Percentiles rank a stretch among this genome's conserved stretches.
phyloP scores from a whole-genome alignment of 148 eudicot genomes.

The Camellia japonica region DNA sequence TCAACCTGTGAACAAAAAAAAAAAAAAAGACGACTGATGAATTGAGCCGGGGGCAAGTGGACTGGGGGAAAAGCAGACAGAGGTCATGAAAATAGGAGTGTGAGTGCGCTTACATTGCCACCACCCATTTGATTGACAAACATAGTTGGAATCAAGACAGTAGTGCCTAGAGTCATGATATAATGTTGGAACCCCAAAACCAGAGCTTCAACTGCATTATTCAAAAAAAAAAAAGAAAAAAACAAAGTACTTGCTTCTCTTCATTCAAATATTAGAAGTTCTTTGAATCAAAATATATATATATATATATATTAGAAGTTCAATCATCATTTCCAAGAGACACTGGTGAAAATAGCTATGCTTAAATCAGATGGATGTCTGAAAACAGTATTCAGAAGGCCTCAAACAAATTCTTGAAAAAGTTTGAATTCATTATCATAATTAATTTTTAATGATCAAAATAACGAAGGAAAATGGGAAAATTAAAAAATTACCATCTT shows the following conservation, averaged over 20 bases:
- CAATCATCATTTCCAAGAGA: no score
- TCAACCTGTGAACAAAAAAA: slow-evolving; percentile 40
- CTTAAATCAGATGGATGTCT: background rate
- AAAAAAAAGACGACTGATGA: background rate
- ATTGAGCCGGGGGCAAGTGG: background rate
- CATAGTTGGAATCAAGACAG: slow-evolving; percentile 48
- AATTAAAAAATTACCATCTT: no score
- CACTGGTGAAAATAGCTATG: background rate
- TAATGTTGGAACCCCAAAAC: slow-evolving; percentile 76
- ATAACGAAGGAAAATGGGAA: no score
- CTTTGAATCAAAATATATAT: no score
- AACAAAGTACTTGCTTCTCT: background rate
- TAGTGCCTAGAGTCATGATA: slow-evolving; percentile 54
- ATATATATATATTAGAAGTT: no score
- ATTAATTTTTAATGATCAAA: background rate
- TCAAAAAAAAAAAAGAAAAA: no score
- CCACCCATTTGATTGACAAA: slow-evolving; percentile 87
- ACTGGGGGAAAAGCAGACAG: background rate
- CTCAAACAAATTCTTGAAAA: background rate
- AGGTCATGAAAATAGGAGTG: background rate
- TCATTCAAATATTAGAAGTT: no score
- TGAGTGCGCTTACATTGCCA: slow-evolving; percentile 43
- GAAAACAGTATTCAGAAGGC: no score
- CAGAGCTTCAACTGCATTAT: slow-evolving; percentile 54
- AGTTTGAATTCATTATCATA: background rate